Conservation (phyloP, 192 early-diverging fungal species). For the Coemansia sp. region DNA sequence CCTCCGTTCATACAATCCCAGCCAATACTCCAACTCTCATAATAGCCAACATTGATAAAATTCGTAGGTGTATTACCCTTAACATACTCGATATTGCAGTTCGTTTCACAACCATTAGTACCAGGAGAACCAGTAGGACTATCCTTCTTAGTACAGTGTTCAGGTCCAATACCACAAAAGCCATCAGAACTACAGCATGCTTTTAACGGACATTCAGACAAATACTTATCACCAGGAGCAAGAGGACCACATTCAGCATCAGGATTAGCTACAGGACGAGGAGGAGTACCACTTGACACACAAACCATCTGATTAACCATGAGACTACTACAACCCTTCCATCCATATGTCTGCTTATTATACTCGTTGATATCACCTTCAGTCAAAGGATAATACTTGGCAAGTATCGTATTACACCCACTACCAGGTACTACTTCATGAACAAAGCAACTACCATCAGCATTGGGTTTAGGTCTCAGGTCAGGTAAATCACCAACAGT, state of each 20-base stretch:
- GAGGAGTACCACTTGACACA: background rate
- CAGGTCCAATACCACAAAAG: background rate
- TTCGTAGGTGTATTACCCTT: conserved; percentile 10
- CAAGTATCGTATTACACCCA: background rate
- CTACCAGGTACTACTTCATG: background rate
- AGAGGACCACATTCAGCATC: conserved; percentile 2
- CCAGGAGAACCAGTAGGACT: conserved; percentile 11
- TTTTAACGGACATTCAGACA: conserved; percentile 1
- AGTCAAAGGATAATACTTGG: conserved; percentile 3
- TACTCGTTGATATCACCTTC: background rate
- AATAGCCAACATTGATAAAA: conserved; percentile 27
- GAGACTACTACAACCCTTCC: background rate
- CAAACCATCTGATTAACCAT: background rate
- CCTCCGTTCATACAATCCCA: conserved; percentile 21
- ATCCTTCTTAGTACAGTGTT: background rate
- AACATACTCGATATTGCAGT: conserved; percentile 15
- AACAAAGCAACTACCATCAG: conserved; percentile 3
- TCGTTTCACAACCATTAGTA: conserved; percentile 13
- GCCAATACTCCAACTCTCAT: conserved; percentile 19
- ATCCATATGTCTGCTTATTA: background rate
- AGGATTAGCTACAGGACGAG: background rate
- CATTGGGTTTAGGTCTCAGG: background rate
- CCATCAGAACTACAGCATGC: conserved; percentile 1
- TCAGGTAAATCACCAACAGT: background rate
- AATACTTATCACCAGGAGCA: conserved; percentile 1